Conservation (phyloP, 495 filamentous ascomycete species). For the Podospora pseudoanserina region DNA sequence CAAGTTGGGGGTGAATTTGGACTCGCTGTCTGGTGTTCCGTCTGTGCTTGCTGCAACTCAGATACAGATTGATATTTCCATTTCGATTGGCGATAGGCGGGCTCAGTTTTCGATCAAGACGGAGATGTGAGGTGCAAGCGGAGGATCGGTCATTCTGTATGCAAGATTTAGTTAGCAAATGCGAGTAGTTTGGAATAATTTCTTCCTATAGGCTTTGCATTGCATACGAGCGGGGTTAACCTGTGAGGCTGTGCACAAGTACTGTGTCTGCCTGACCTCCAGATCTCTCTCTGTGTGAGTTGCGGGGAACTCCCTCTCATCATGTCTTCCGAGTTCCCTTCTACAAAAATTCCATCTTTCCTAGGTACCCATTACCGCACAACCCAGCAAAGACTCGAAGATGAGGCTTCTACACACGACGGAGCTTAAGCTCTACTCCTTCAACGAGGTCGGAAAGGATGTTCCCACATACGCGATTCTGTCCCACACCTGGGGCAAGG, state of each 20-base stretch:
- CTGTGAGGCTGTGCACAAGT: too few species aligned
- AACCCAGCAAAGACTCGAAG: too few species aligned
- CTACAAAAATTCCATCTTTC: too few species aligned
- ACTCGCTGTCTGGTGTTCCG: background rate
- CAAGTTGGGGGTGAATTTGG: background rate
- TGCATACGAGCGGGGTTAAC: too few species aligned
- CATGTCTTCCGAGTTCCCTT: too few species aligned
- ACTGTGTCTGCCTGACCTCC: too few species aligned
- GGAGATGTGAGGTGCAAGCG: background rate
- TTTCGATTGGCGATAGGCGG: background rate
- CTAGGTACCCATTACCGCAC: too few species aligned
- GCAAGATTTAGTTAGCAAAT: too few species aligned
- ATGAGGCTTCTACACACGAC: background rate
- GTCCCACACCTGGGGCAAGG: background rate
- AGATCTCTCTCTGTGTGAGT: too few species aligned
- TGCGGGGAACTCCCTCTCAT: too few species aligned
- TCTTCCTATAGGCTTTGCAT: too few species aligned
- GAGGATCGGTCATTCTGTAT: constrained; percentile 1
- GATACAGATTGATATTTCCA: constrained; percentile 3
- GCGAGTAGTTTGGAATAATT: too few species aligned
- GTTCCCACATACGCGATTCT: background rate
- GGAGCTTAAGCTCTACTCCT: background rate
- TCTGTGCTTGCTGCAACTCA: background rate
- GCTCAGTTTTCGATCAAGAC: background rate
- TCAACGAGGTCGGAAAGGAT: background rate